Percentiles rank a stretch among this genome's conserved stretches.
phyloP scores from a whole-genome alignment of 257 asterid species.

The Rubia yunnanensis region DNA sequence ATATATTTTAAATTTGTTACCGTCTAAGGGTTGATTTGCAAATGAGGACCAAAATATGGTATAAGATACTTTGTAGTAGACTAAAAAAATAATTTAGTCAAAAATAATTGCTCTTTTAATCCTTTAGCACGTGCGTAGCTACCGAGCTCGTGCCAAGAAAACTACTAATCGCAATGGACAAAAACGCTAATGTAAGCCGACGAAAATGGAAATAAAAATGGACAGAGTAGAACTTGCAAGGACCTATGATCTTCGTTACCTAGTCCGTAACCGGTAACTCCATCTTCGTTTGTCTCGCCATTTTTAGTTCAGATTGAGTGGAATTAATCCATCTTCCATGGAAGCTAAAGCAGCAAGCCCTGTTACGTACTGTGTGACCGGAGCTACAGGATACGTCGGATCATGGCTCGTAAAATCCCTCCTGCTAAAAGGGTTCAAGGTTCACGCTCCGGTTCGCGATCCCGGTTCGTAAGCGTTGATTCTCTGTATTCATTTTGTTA shows the following conservation, averaged over 20 bases:
- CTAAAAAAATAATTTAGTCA: no score
- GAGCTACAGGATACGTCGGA: constrained; percentile 83
- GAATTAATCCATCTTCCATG: no score
- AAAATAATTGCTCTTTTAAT: background rate
- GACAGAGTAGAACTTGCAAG: background rate
- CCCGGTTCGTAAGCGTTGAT: constrained; percentile 31
- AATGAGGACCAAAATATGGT: no score
- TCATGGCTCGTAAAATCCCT: constrained; percentile 85
- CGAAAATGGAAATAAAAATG: background rate
- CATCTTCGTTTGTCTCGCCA: background rate
- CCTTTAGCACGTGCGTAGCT: background rate
- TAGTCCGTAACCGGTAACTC: no score
- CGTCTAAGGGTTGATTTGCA: no score
- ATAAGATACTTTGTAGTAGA: no score
- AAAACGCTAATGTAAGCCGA: background rate
- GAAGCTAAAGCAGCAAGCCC: constrained; percentile 3
- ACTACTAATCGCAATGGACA: background rate
- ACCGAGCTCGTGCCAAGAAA: background rate
- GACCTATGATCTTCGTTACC: background rate
- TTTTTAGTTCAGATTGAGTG: background rate
- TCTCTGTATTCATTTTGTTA: background rate
- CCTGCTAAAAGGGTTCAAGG: constrained; percentile 43
- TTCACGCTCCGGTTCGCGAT: constrained; percentile 70
- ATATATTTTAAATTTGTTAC: no score
- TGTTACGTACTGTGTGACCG: constrained; percentile 64